Base-by-base conservation (phyloP, 306 rosid genomes). In the Prunus mume region DNA sequence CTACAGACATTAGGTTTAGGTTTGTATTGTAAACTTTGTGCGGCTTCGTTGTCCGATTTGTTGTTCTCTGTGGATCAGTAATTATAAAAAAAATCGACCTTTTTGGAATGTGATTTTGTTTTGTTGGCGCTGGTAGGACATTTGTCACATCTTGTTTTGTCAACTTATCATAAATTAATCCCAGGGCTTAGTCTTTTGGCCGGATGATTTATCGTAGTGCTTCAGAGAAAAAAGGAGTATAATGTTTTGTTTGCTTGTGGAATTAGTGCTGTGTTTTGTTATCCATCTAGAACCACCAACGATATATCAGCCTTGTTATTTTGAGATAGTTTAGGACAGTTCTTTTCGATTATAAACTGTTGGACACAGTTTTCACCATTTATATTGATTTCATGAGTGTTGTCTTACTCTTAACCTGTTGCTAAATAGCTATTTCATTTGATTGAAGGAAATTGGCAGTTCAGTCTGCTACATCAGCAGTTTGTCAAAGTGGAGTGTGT, bases 401-500 rank as follows among this genome's bases (percentile, higher is more conserved):
- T 34, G 5, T 30, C 6, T 2, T 49, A 24, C 3, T 22, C 6
- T 5, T 19, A 25, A 18, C 1, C 0, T 57, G 49, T 47, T 62
- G 12, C 49, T 20, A 4, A 19, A 63, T 52, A 24, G 8, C 18
- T 71, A 8, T 72, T 0, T 78, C 17, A 5, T 67, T 75, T 74
- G 8, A 17, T 49, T 64, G 47, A 73, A 83, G 90, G 81, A 80
- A 76, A 49, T 82, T 86, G 84, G 86, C 89, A 77, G 80, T 82
- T 77, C 52, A 69, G 61, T 82, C 82, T 81, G 86, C 82, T 71
- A 25, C 13, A 6, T 61, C 73, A 22, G 83, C 79, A 73, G 68
- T 76, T 83, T 18, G 34, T 77, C 82, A 83, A 88, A 81, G 89
- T 85, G 86, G 87, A 89, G 89, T 22, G 78, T 69, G 81, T 85